A percentile compares a stretch with the other conserved stretches of the same genome.
phyloP scores from a whole-genome alignment of 2,329 filamentous ascomycete species.

The Fusarium sp. region DNA sequence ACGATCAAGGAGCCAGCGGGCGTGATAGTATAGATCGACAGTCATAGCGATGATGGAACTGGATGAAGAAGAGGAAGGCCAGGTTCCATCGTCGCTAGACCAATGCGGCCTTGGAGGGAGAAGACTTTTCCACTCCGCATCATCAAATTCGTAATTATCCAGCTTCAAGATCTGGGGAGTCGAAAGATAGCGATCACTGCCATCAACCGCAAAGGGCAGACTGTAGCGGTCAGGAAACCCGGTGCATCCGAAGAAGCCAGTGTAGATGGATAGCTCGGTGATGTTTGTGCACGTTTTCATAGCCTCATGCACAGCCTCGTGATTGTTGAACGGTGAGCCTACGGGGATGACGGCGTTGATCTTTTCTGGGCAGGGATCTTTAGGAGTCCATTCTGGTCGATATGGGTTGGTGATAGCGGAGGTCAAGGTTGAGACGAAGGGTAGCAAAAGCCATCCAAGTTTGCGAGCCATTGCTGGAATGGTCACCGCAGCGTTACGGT shows the following conservation, averaged over 20 bases:
- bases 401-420: too few relatives aligned
- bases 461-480: background rate
- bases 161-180: background rate
- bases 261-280: background rate
- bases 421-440: background rate
- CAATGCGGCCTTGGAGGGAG: background rate
- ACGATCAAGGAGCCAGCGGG: background rate
- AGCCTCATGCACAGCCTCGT: background rate
- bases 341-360: slow-evolving; percentile 1
- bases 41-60: background rate
- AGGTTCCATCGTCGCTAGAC: background rate
- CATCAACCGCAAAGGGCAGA: slow-evolving; percentile 14
- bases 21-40: slow-evolving; percentile 2
- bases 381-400: background rate
- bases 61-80: slow-evolving; percentile 14
- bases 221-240: background rate
- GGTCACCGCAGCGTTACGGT: background rate
- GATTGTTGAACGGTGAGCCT: background rate
- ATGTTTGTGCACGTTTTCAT: slow-evolving; percentile 15
- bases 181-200: slow-evolving; percentile 20
- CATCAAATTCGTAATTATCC: slow-evolving; percentile 1
- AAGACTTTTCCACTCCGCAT: background rate
- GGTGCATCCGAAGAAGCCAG: background rate
- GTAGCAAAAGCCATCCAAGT: background rate
- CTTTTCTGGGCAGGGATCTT: slow-evolving; percentile 6